A percentile compares a stretch with the other conserved stretches of the same genome.
Evolutionary conservation across 2,329 filamentous ascomycete species (phyloP).

Genomic region (Colletotrichum sp.): DNA sequence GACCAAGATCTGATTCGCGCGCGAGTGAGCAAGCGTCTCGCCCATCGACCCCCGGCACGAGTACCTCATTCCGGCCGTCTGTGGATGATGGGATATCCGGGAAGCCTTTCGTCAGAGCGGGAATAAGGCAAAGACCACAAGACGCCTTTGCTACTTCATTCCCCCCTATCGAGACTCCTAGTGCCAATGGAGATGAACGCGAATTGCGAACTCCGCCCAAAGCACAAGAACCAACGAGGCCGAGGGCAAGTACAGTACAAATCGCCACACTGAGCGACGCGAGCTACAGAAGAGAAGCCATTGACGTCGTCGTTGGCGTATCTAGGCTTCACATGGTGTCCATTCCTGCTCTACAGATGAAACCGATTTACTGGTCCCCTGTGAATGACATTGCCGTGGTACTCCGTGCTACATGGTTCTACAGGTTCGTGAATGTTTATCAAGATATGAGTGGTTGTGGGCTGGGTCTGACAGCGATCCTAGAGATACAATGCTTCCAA

Average conservation of each 20-base stretch:
- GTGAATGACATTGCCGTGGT: conserved; percentile 88
- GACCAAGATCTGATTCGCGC: conserved; percentile 13
- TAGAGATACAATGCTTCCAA: conserved; percentile 85
- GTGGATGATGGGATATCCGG: conserved; percentile 59
- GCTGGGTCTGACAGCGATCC: neutral
- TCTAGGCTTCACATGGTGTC: conserved; percentile 91
- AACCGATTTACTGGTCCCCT: conserved; percentile 97
- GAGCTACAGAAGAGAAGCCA: conserved; percentile 26
- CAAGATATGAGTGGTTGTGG: neutral
- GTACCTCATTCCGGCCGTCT: neutral
- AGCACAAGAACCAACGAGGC: neutral
- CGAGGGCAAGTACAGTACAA: neutral
- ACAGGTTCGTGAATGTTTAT: conserved; percentile 59
- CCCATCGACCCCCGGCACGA: conserved; percentile 1
- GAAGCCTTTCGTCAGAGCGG: conserved; percentile 56
- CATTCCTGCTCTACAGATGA: conserved; percentile 84
- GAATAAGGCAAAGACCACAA: conserved; percentile 31
- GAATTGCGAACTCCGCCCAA: neutral
- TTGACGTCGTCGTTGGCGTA: conserved; percentile 81
- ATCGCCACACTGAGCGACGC: neutral
- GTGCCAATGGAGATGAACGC: neutral
- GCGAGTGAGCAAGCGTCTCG: conserved; percentile 13
- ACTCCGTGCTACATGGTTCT: conserved; percentile 93
- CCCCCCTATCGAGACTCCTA: conserved; percentile 10
- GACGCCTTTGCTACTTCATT: conserved; percentile 13